Percentiles rank a stretch among this genome's conserved stretches.
These are phyloP conservation scores for Miamiensis avidus DNA, from an alignment of 169 alveolate species.

Conservation along the genomic window DNA sequence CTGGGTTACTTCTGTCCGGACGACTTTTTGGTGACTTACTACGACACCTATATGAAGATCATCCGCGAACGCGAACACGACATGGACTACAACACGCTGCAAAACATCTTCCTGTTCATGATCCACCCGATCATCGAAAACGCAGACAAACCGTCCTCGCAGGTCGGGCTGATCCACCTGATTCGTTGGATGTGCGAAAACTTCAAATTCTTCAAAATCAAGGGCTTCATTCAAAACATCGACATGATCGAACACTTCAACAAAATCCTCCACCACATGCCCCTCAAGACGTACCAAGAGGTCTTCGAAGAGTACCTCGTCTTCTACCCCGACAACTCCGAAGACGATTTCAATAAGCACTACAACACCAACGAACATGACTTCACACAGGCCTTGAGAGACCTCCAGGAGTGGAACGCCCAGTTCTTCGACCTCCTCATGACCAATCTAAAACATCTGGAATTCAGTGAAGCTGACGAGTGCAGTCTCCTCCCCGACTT, in stretches of 20 bases:
- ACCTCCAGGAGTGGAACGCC: background rate
- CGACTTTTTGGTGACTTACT: background rate
- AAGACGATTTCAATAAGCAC: slow-evolving; percentile 6
- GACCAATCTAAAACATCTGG: background rate
- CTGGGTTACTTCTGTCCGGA: background rate
- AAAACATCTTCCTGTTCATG: slow-evolving; percentile 13
- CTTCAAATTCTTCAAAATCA: background rate
- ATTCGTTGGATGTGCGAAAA: background rate
- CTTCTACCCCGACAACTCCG: slow-evolving; percentile 7
- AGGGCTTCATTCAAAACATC: background rate
- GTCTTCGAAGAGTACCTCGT: background rate
- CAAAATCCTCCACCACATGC: background rate
- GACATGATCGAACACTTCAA: background rate
- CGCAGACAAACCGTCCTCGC: background rate
- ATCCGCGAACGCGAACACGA: slow-evolving; percentile 2
- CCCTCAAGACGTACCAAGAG: background rate
- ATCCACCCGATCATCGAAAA: slow-evolving; percentile 12
- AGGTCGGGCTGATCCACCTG: background rate
- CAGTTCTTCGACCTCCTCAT: slow-evolving; percentile 10
- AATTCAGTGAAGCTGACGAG: slow-evolving; percentile 4
- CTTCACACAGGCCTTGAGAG: background rate
- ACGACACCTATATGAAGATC: background rate
- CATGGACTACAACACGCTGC: background rate
- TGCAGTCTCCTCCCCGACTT: slow-evolving; percentile 12
- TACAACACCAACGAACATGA: background rate